These are phyloP conservation scores for Scedosporium apiospermum DNA, from an alignment of 2,329 filamentous ascomycete species.

Conservation along the genomic window DNA sequence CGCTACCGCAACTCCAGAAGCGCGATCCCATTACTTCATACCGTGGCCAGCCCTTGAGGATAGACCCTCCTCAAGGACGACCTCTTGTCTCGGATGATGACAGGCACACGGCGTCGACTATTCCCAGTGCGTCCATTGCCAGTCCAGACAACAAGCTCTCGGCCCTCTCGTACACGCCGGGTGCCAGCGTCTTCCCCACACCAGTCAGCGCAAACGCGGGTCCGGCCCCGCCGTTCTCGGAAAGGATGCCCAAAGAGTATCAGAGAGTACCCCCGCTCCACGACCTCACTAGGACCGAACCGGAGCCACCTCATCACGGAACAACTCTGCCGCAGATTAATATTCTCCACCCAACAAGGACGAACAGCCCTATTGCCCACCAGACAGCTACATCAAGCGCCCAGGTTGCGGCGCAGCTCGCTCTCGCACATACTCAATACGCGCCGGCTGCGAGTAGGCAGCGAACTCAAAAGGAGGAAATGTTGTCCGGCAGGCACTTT, in stretches of 20 bases:
- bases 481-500: conserved; percentile 74
- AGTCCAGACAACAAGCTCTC: conserved; percentile 57
- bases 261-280: conserved; percentile 52
- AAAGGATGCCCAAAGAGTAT: conserved; percentile 47
- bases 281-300: conserved; percentile 46
- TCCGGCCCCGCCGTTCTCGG: conserved; percentile 30
- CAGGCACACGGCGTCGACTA: conserved; percentile 47
- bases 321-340: conserved; percentile 49
- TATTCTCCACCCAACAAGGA: conserved; percentile 39
- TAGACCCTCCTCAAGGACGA: conserved; percentile 52
- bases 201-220: conserved; percentile 49
- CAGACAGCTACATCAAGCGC: conserved; percentile 29
- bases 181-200: conserved; percentile 47
- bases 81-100: conserved; percentile 49
- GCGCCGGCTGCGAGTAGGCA: conserved; percentile 17
- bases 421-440: conserved; percentile 46
- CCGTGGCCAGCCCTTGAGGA: conserved; percentile 51
- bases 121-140: conserved; percentile 46
- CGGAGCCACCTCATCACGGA: conserved; percentile 38
- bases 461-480: conserved; percentile 76
- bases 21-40: conserved; percentile 50
- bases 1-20: conserved; percentile 23
- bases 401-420: conserved; percentile 49
- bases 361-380: conserved; percentile 32
- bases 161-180: conserved; percentile 42